phyloP scores from a whole-genome alignment of 2,329 filamentous ascomycete genomes.

The Bertia moriformis region DNA sequence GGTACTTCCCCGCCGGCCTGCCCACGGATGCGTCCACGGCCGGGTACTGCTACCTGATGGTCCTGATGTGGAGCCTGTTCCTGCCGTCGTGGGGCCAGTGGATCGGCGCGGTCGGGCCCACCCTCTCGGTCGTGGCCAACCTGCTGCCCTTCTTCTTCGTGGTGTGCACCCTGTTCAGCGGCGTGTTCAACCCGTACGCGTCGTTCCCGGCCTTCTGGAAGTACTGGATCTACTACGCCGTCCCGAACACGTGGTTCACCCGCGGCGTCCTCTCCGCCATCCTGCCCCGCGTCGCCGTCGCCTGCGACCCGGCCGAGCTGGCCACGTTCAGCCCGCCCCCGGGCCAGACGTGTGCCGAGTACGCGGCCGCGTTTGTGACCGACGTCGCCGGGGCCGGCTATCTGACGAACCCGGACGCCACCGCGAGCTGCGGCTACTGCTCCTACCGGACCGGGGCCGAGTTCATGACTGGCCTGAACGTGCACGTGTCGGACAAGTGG shows the following conservation, averaged over 20 bases:
- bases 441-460: constrained; percentile 42
- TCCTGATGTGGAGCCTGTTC: constrained; percentile 64
- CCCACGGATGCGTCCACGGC: constrained; percentile 48
- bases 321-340: constrained; percentile 35
- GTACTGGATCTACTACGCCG: constrained; percentile 59
- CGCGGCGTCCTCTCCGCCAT: constrained; percentile 54
- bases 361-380: constrained; percentile 38
- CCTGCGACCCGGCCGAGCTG: constrained; percentile 29
- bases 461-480: constrained; percentile 19
- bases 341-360: constrained; percentile 36
- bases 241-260: constrained; percentile 59
- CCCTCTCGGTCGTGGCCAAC: constrained; percentile 65
- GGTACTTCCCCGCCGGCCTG: constrained; percentile 65
- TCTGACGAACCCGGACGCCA: constrained; percentile 23
- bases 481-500: background rate
- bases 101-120: constrained; percentile 70
- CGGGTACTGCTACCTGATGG: constrained; percentile 69
- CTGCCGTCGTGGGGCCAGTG: constrained; percentile 66
- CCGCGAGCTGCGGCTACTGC: constrained; percentile 37
- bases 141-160: constrained; percentile 69
- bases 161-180: constrained; percentile 64
- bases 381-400: constrained; percentile 31
- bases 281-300: constrained; percentile 24
- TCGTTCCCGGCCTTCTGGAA: constrained; percentile 56
- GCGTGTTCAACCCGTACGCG: constrained; percentile 55